Conservation (phyloP, 495 filamentous ascomycete genomes). For the Lichenothelia convexa region DNA sequence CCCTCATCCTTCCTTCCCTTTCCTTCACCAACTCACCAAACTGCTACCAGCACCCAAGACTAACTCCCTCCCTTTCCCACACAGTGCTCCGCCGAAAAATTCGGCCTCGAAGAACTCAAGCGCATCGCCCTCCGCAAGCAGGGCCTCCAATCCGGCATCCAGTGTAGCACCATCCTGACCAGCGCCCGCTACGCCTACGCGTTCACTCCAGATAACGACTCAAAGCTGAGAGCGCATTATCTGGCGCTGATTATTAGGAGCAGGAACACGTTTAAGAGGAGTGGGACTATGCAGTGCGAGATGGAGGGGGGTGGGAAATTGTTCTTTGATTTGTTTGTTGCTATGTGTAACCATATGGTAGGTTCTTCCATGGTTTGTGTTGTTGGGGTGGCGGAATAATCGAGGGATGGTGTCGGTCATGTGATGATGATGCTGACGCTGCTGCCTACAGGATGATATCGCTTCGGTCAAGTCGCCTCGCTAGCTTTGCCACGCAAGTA, state of each 20-base stretch:
- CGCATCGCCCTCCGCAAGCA: conserved; percentile 71
- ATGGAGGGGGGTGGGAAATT: conserved; percentile 75
- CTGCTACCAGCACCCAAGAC: too few species aligned
- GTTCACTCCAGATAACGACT: conserved; percentile 75
- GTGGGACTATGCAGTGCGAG: conserved; percentile 91
- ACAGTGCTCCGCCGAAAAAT: conserved; percentile 59
- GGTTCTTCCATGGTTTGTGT: conserved; percentile 6
- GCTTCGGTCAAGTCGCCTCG: conserved; percentile 2
- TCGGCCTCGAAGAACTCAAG: conserved; percentile 65
- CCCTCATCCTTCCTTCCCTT: not conserved
- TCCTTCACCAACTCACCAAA: not conserved
- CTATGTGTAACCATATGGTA: conserved; percentile 74
- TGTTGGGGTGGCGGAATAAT: conserved; percentile 5
- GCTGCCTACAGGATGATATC: conserved; percentile 8
- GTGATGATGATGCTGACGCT: not conserved
- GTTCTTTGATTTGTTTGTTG: conserved; percentile 89
- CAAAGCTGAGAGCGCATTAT: conserved; percentile 76
- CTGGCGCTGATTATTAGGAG: conserved; percentile 79
- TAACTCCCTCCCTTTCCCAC: too few species aligned
- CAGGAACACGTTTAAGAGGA: conserved; percentile 72
- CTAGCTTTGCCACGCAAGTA: not conserved
- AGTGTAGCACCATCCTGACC: conserved; percentile 64
- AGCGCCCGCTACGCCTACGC: conserved; percentile 76
- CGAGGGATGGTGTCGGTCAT: not conserved
- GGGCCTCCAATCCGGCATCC: conserved; percentile 59